phyloP scores from a whole-genome alignment of 2,329 filamentous ascomycete genomes.

The Aspergillus vadensis region DNA sequence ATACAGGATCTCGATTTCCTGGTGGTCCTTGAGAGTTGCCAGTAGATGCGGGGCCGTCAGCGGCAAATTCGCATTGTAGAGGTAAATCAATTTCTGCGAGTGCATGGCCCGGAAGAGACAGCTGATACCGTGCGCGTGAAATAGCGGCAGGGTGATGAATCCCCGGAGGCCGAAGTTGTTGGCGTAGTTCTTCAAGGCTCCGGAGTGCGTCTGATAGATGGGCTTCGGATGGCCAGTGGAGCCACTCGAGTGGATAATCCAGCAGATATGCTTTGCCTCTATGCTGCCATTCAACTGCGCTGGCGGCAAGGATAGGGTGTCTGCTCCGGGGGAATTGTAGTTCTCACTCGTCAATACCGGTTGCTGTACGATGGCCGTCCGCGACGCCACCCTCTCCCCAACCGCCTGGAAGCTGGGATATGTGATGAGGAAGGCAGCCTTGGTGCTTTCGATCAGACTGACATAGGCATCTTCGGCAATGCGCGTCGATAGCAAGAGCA shows the following conservation, averaged over 20 bases:
- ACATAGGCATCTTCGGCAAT: constrained; percentile 27
- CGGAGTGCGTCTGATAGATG: constrained; percentile 59
- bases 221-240: constrained; percentile 66
- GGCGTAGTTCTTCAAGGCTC: constrained; percentile 52
- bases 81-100: constrained; percentile 52
- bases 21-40: constrained; percentile 44
- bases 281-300: constrained; percentile 25
- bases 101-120: constrained; percentile 57
- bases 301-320: neutral
- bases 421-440: constrained; percentile 22
- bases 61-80: constrained; percentile 60
- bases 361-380: constrained; percentile 23
- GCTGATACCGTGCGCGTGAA: constrained; percentile 61
- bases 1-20: constrained; percentile 57
- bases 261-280: constrained; percentile 38
- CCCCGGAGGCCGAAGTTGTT: constrained; percentile 50
- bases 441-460: constrained; percentile 24
- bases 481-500: constrained; percentile 27
- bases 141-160: constrained; percentile 60
- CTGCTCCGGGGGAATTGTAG: neutral
- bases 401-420: constrained; percentile 22
- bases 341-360: constrained; percentile 15
- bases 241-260: constrained; percentile 56
- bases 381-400: constrained; percentile 23
- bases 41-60: constrained; percentile 49